phyloP scores from a whole-genome alignment of 306 rosid species.

The Pterocarpus santalinus region DNA sequence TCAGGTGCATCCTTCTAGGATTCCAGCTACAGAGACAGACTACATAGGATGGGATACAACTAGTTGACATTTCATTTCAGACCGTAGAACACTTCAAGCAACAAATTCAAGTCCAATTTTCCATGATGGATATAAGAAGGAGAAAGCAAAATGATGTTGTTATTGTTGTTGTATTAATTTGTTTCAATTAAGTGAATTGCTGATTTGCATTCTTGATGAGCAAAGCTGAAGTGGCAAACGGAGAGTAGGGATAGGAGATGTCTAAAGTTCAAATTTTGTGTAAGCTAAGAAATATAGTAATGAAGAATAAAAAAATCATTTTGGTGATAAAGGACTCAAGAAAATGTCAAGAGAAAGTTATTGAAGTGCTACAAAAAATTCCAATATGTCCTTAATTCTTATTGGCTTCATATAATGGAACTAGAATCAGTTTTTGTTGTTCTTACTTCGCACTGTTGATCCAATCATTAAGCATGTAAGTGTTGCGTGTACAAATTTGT shows the following conservation, averaged over 20 bases:
- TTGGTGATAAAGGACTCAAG: not conserved
- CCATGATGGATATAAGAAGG: constrained; percentile 19
- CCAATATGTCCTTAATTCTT: not conserved
- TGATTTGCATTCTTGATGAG: constrained; percentile 22
- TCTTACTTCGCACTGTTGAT: too few species aligned
- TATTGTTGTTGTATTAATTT: constrained; percentile 21
- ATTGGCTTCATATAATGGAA: too few species aligned
- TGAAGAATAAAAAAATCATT: constrained; percentile 7
- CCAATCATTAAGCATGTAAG: too few species aligned
- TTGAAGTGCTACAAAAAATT: not conserved
- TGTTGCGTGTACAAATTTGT: too few species aligned
- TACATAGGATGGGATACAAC: constrained; percentile 12
- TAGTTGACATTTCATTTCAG: constrained; percentile 28
- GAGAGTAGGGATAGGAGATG: constrained; percentile 26
- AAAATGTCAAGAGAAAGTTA: not conserved
- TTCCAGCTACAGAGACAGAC: constrained; percentile 41
- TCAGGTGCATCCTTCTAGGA: constrained; percentile 44
- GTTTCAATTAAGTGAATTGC: constrained; percentile 10
- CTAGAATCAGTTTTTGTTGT: too few species aligned
- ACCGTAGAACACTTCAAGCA: constrained; percentile 22
- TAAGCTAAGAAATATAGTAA: constrained; percentile 22
- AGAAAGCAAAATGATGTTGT: constrained; percentile 22
- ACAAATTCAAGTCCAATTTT: constrained; percentile 10
- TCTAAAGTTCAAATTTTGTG: constrained; percentile 43
- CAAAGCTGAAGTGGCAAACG: constrained; percentile 21